A percentile compares a stretch with the other conserved stretches of the same genome.
Evolutionary conservation across 345 rosid genomes (phyloP).

Genomic region (Barbarea vulgaris): DNA sequence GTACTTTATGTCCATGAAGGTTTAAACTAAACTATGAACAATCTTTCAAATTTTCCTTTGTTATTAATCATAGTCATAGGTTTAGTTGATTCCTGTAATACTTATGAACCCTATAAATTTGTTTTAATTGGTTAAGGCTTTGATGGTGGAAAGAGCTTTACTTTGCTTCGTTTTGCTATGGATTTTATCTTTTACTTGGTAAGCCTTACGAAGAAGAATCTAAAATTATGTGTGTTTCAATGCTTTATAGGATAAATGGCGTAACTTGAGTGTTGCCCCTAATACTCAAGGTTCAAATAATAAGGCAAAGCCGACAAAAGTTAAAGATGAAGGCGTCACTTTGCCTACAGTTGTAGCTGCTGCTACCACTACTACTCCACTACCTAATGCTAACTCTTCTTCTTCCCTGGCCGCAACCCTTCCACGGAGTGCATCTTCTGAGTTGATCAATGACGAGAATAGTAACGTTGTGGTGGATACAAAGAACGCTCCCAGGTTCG

Average conservation of each 20-base stretch:
- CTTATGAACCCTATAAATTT: not conserved
- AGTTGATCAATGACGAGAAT: slow-evolving; percentile 15
- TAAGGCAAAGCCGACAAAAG: slow-evolving; percentile 55
- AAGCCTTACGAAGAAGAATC: not conserved
- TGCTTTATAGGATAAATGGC: slow-evolving; percentile 79
- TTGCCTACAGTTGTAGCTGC: not conserved
- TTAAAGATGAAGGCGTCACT: slow-evolving; percentile 44
- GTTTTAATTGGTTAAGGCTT: not conserved
- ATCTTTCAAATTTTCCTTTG: not conserved
- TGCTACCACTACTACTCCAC: slow-evolving; percentile 7
- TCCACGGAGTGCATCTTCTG: slow-evolving; percentile 32
- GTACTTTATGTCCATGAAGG: not conserved
- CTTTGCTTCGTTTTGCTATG: slow-evolving; percentile 1
- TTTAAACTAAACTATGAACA: not conserved
- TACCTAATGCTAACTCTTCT: slow-evolving; percentile 8
- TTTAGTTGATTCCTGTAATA: not conserved
- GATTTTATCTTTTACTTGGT: not conserved
- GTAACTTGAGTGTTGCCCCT: slow-evolving; percentile 66
- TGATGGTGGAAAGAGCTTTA: slow-evolving; percentile 8
- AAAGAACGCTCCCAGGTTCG: slow-evolving; percentile 40
- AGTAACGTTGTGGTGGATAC: slow-evolving; percentile 28
- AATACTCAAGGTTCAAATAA: slow-evolving; percentile 54
- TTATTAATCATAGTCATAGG: not conserved
- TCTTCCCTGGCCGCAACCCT: slow-evolving; percentile 9
- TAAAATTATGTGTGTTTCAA: not conserved